A percentile compares a stretch with the other conserved stretches of the same genome.
phyloP scores from a whole-genome alignment of 1,139 yeast species.

The Lodderomyces jiufengensis region DNA sequence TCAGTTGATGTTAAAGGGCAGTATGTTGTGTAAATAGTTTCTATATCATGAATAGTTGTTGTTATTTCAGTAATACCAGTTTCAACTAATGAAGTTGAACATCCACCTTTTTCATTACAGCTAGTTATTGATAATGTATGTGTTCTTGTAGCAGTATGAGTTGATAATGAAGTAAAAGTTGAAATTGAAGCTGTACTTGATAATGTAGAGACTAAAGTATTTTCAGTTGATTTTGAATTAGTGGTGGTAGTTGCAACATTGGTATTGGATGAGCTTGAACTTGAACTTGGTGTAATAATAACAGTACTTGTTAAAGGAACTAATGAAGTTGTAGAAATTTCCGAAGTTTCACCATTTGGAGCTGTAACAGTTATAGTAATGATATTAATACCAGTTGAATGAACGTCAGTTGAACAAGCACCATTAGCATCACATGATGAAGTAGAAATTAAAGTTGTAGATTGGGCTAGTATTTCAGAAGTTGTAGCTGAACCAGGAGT shows the following conservation, averaged over 20 bases:
- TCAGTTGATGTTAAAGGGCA: slow-evolving; percentile 8
- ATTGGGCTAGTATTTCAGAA: background rate
- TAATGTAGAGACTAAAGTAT: background rate
- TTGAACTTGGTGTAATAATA: background rate
- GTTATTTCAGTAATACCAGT: slow-evolving; percentile 22
- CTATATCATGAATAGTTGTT: slow-evolving; percentile 9
- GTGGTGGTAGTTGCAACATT: background rate
- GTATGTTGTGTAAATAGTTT: slow-evolving; percentile 21
- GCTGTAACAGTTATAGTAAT: slow-evolving; percentile 6
- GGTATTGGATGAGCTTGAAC: background rate
- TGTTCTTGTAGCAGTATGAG: slow-evolving; percentile 4
- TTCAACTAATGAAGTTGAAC: slow-evolving; percentile 11
- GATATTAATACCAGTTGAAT: slow-evolving; percentile 4
- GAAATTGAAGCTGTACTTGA: background rate
- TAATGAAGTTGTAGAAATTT: slow-evolving; percentile 6
- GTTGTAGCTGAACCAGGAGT: background rate
- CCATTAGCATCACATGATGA: slow-evolving; percentile 2
- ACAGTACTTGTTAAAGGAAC: slow-evolving; percentile 7
- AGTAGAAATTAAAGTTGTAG: slow-evolving; percentile 1
- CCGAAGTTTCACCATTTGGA: slow-evolving; percentile 2
- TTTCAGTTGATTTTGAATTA: background rate
- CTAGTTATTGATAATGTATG: too few species aligned
- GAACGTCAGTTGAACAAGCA: background rate
- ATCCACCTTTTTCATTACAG: slow-evolving; percentile 3
- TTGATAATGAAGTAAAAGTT: slow-evolving; percentile 3